These are phyloP conservation scores for Kewa caespitosa DNA, from an alignment of 179 eudicot genomes.

Conservation along the genomic window DNA sequence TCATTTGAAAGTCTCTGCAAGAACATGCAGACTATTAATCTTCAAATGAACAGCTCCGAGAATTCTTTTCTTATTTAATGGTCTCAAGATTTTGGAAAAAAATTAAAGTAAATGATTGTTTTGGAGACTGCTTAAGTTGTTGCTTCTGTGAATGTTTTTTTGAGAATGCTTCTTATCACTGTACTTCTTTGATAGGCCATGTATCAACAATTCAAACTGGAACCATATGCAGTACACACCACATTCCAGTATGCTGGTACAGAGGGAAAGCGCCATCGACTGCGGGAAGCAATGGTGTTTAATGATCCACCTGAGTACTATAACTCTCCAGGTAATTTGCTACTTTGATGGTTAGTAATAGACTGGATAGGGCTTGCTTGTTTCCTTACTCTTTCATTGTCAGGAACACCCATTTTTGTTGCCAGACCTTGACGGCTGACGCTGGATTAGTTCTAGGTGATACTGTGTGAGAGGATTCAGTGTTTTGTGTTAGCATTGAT, in stretches of 20 bases:
- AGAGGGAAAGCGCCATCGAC: constrained; percentile 88
- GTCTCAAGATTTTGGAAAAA: background rate
- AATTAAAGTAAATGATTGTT: background rate
- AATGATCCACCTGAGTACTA: constrained; percentile 95
- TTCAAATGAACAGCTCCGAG: background rate
- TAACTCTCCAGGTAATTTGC: constrained; percentile 59
- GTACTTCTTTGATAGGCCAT: constrained; percentile 54
- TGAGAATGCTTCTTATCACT: constrained; percentile 14
- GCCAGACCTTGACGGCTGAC: too few relatives aligned
- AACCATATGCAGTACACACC: constrained; percentile 94
- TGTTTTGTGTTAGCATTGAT: too few relatives aligned
- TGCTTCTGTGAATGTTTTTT: background rate
- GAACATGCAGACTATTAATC: background rate
- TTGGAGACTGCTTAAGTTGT: background rate
- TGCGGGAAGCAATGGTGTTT: constrained; percentile 90
- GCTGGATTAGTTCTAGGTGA: too few relatives aligned
- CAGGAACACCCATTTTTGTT: too few relatives aligned
- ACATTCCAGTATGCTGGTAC: constrained; percentile 96
- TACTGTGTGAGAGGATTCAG: too few relatives aligned
- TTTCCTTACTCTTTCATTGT: too few relatives aligned
- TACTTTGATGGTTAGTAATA: too few relatives aligned
- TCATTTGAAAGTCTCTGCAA: background rate
- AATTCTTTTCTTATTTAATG: background rate
- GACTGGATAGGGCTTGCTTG: too few relatives aligned
- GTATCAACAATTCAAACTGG: constrained; percentile 80